A percentile compares a stretch with the other conserved stretches of the same genome.
Evolutionary conservation across 1,139 yeast genomes (phyloP).

Genomic region (Hemisphaericaspora xylanilytica): DNA sequence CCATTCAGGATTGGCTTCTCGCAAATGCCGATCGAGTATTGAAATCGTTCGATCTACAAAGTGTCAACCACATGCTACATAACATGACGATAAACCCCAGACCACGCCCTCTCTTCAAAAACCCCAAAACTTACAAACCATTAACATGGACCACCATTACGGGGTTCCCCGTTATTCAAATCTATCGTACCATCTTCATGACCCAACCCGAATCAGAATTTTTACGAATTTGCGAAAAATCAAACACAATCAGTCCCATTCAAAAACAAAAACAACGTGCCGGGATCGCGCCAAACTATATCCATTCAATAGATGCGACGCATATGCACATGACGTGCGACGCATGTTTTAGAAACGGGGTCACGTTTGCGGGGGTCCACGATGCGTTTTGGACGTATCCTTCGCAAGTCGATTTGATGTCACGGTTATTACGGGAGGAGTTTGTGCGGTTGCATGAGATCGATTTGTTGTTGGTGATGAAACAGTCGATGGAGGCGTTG

Average conservation of each 20-base stretch:
- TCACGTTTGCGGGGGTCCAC: constrained; percentile 42
- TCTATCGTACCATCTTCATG: constrained; percentile 20
- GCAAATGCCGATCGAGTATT: constrained; percentile 30
- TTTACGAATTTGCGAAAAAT: neutral
- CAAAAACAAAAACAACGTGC: constrained; percentile 33
- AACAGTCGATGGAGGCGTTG: constrained; percentile 26
- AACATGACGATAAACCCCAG: too few species aligned
- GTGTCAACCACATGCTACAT: constrained; percentile 13
- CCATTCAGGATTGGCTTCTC: constrained; percentile 39
- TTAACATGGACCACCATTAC: constrained; percentile 46
- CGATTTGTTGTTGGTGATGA: constrained; percentile 25
- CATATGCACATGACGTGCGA: constrained; percentile 40
- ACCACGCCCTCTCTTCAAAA: too few species aligned
- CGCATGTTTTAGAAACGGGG: constrained; percentile 17
- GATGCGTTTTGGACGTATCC: constrained; percentile 49
- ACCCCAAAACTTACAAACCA: constrained; percentile 22
- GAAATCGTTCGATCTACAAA: constrained; percentile 24
- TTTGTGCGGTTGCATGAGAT: constrained; percentile 35
- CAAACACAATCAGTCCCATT: constrained; percentile 20
- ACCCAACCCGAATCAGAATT: neutral
- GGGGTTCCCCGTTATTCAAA: constrained; percentile 45
- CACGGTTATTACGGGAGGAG: constrained; percentile 28
- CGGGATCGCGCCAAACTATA: constrained; percentile 46
- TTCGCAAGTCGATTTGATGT: constrained; percentile 26
- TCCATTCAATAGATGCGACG: constrained; percentile 43